phyloP scores from a whole-genome alignment of 2,329 filamentous ascomycete genomes.

The Erysiphe neolycopersici region DNA sequence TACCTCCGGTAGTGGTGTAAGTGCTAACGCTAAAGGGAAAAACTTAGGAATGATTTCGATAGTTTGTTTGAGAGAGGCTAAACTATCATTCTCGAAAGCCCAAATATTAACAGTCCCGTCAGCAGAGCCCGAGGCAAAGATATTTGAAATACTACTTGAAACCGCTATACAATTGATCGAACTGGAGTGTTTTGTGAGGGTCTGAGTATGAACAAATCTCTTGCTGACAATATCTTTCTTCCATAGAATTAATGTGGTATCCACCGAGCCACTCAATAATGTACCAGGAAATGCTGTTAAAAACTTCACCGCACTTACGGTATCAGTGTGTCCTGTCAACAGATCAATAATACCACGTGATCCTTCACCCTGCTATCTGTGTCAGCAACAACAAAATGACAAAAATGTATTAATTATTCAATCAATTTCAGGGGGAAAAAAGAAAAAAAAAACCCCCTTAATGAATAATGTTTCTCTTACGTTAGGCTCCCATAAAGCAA shows the following conservation, averaged over 20 bases:
- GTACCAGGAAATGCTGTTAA: slow-evolving; percentile 28
- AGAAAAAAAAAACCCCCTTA: not conserved
- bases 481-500: slow-evolving; percentile 65
- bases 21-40: slow-evolving; percentile 53
- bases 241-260: slow-evolving; percentile 58
- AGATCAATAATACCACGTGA: slow-evolving; percentile 33
- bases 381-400: not conserved
- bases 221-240: slow-evolving; percentile 15
- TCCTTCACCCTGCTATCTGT: slow-evolving; percentile 4
- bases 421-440: not conserved
- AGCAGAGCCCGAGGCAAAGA: slow-evolving; percentile 55
- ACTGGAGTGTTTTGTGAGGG: slow-evolving; percentile 33
- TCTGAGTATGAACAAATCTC: slow-evolving; percentile 20
- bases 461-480: slow-evolving; percentile 16
- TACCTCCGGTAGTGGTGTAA: slow-evolving; percentile 28
- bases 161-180: slow-evolving; percentile 44
- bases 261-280: slow-evolving; percentile 57
- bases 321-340: slow-evolving; percentile 49
- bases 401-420: no score
- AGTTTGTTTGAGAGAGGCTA: slow-evolving; percentile 34
- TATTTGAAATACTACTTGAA: slow-evolving; percentile 5
- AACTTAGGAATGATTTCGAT: slow-evolving; percentile 51
- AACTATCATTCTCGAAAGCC: slow-evolving; percentile 23
- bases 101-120: slow-evolving; percentile 51
- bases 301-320: slow-evolving; percentile 66